phyloP scores from a whole-genome alignment of 2,329 filamentous ascomycete genomes.

The Trichoderma cornu-damae region DNA sequence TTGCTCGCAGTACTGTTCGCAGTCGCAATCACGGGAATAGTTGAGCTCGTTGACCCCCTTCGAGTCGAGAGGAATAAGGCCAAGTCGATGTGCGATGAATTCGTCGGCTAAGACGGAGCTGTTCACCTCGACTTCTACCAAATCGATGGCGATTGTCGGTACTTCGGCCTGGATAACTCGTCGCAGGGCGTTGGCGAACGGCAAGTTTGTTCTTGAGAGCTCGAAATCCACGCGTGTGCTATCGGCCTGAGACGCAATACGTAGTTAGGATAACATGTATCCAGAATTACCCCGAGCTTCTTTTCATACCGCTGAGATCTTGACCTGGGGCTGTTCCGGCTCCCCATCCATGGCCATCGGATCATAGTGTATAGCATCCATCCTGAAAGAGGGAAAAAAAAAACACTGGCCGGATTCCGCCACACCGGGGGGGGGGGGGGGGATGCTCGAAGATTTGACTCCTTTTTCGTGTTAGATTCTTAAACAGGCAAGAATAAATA shows the following conservation, averaged over 20 bases:
- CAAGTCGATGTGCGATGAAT: slow-evolving; percentile 88
- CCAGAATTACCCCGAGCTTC: neutral
- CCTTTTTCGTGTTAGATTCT: neutral
- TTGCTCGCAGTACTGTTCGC: slow-evolving; percentile 88
- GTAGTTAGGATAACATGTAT: neutral
- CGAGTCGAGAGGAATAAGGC: slow-evolving; percentile 80
- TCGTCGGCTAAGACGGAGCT: slow-evolving; percentile 95
- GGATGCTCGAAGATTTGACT: neutral
- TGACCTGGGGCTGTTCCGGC: slow-evolving; percentile 52
- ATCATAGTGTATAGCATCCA: slow-evolving; percentile 55
- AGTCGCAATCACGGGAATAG: slow-evolving; percentile 93
- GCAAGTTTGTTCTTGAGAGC: slow-evolving; percentile 80
- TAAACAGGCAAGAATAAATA: neutral
- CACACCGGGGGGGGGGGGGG: too few species aligned
- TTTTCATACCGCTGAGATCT: slow-evolving; percentile 53
- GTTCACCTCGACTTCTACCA: slow-evolving; percentile 89
- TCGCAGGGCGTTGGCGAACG: slow-evolving; percentile 88
- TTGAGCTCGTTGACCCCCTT: slow-evolving; percentile 76
- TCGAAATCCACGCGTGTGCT: slow-evolving; percentile 82
- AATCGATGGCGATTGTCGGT: slow-evolving; percentile 88
- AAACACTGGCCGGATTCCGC: slow-evolving; percentile 5
- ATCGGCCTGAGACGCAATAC: slow-evolving; percentile 58
- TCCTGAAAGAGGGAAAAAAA: slow-evolving; percentile 24
- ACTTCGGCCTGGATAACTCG: slow-evolving; percentile 91
- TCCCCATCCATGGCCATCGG: slow-evolving; percentile 56